These are phyloP conservation scores for Croton laevigatus DNA, from an alignment of 441 rosid genomes.

Conservation along the genomic window DNA sequence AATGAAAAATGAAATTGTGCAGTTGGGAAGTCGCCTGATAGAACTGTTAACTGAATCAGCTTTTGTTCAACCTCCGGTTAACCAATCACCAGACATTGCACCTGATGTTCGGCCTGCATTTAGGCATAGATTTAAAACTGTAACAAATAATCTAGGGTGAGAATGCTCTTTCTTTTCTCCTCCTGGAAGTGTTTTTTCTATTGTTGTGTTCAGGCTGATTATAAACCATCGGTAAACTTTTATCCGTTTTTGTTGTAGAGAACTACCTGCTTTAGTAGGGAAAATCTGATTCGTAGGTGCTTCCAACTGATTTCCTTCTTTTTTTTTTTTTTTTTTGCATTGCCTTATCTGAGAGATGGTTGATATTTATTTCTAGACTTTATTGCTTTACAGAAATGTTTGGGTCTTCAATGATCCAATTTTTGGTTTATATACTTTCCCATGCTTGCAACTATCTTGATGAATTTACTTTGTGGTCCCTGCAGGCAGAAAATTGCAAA, in stretches of 20 bases:
- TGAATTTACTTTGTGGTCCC: slow-evolving; percentile 18
- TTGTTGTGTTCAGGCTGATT: not conserved
- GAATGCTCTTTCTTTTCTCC: slow-evolving; percentile 15
- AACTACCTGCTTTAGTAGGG: slow-evolving; percentile 14
- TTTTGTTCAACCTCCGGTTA: slow-evolving; percentile 72
- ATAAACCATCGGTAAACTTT: slow-evolving; percentile 1
- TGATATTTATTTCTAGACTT: not conserved
- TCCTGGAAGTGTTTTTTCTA: slow-evolving; percentile 7
- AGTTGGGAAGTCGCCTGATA: slow-evolving; percentile 85
- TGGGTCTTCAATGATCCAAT: not conserved
- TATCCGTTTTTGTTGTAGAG: slow-evolving; percentile 11
- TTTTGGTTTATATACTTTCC: not conserved
- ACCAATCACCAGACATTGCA: slow-evolving; percentile 58
- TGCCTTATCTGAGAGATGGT: slow-evolving; percentile 17
- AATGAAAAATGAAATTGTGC: slow-evolving; percentile 28
- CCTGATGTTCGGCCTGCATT: slow-evolving; percentile 93
- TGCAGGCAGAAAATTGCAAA: slow-evolving; percentile 60
- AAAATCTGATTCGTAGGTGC: slow-evolving; percentile 3
- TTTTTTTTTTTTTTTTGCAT: slow-evolving; percentile 3
- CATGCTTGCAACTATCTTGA: not conserved
- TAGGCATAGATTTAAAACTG: slow-evolving; percentile 57
- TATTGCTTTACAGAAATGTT: not conserved
- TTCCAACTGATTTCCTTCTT: not conserved
- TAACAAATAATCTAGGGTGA: slow-evolving; percentile 60
- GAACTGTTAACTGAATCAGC: slow-evolving; percentile 78